Evolutionary conservation across 139 green algal species (phyloP), one percentile per base, ranked within the genome.

Genomic region (Marvania coccoides): DNA sequence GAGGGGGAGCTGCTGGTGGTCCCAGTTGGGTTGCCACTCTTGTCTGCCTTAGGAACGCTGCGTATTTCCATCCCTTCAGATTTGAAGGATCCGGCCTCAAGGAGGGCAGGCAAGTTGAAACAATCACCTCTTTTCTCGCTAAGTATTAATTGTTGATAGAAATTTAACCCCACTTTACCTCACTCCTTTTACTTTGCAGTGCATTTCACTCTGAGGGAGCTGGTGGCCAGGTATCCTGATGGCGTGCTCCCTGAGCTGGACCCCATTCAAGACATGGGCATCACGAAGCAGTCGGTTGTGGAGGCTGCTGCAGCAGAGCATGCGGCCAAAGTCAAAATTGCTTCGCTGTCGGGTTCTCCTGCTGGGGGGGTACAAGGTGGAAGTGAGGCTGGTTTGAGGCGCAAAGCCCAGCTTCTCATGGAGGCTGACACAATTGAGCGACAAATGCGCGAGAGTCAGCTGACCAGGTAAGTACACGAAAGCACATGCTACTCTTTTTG

Each of bases 241-340:
- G 56, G 74, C 29, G 70, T 66, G 23, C 55, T 96, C 36, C 91
- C 90, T 2, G 40, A 61, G 48, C 66, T 98, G 58, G 83, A 98
- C 65, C 88, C 91, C 0, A 48, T 89, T 1, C 81, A 85, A 33
- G 92, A 98, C 75, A 91, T 98, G 86, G 61, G 76, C 47, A 76
- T 98, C 5, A 23, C 53, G 9, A 82, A 91, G 14, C 29, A 5
- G 7, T 12, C 29, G 6, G 29, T 24, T 55, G 35, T 51, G 19
- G 42, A 51, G 19, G 42, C 42, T 51, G 42, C 42, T 51, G 42
- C 42, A 19, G 42, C 19, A 28, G 42, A 51, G 19, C 19, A 51
- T 51, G 42, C 19, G 19, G 19, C 42, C 19, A 19, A 51, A 19
- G n/a, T n/a, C n/a, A n/a, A n/a, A n/a, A n/a, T n/a, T n/a, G n/a